Evolutionary conservation across 495 filamentous ascomycete species (phyloP).

Genomic region (Daldinia caldariorum): DNA sequence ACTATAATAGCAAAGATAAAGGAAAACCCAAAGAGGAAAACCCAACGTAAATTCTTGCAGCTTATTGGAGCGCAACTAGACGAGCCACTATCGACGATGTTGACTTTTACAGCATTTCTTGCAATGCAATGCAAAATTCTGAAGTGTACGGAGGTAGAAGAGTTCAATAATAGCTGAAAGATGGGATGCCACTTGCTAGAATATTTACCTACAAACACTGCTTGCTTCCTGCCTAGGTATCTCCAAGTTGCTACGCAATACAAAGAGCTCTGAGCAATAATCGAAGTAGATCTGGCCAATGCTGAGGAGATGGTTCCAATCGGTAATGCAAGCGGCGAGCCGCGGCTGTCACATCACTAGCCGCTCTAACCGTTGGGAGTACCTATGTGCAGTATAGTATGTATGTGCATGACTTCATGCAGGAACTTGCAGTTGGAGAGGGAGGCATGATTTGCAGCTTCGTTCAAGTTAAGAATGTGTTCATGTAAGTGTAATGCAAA

Average conservation of each 20-base stretch:
- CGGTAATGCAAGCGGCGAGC: constrained; percentile 15
- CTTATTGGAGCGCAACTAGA: constrained; percentile 30
- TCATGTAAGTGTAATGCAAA: neutral
- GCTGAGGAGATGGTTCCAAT: constrained; percentile 5
- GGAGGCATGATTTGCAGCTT: neutral
- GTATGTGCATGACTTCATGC: constrained; percentile 28
- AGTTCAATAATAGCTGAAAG: constrained; percentile 32
- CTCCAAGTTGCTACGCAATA: constrained; percentile 5
- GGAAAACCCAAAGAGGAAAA: constrained; percentile 4
- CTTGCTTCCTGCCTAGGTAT: too few relatives aligned
- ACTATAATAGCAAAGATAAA: constrained; percentile 7
- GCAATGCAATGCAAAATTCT: neutral
- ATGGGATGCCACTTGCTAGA: constrained; percentile 36
- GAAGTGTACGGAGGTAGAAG: constrained; percentile 1
- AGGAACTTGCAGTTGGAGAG: constrained; percentile 20
- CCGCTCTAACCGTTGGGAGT: constrained; percentile 3
- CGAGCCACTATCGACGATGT: constrained; percentile 34
- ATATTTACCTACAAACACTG: neutral
- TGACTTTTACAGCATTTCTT: constrained; percentile 16
- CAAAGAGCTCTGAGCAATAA: neutral
- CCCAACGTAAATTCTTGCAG: neutral
- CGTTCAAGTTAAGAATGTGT: constrained; percentile 6
- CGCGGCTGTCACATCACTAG: constrained; percentile 24
- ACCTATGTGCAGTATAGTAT: neutral
- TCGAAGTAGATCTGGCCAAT: neutral